Conservation (phyloP, 179 eudicot species). For the Beta corolliflora region DNA sequence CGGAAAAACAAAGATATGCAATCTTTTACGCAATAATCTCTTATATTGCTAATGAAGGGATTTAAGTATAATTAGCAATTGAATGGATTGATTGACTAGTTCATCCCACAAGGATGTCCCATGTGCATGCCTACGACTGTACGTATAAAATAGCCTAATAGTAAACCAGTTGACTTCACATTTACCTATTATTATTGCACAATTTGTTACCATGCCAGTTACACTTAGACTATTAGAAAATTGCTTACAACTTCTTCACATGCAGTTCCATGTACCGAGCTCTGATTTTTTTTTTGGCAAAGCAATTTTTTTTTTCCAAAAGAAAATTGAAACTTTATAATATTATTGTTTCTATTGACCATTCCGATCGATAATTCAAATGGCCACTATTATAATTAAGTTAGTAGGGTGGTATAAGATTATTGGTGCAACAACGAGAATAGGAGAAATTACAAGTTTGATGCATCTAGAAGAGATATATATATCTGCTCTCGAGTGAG, state of each 20-base stretch:
- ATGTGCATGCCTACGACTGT: slow-evolving; percentile 12
- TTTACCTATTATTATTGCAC: background rate
- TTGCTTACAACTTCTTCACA: background rate
- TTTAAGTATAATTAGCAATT: background rate
- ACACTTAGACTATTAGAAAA: background rate
- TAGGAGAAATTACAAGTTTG: too few species aligned
- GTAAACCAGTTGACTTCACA: background rate
- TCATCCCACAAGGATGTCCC: background rate
- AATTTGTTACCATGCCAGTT: slow-evolving; percentile 11
- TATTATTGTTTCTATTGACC: too few species aligned
- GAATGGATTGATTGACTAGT: slow-evolving; percentile 7
- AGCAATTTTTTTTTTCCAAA: too few species aligned
- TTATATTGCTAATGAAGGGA: background rate
- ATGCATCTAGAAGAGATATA: too few species aligned
- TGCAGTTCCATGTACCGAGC: background rate
- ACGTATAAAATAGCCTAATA: background rate
- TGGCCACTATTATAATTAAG: too few species aligned
- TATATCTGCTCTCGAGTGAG: too few species aligned
- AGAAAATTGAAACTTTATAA: too few species aligned
- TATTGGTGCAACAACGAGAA: too few species aligned
- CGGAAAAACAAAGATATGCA: slow-evolving; percentile 1
- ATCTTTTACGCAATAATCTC: background rate
- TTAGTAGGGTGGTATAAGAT: too few species aligned
- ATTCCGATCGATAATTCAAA: too few species aligned
- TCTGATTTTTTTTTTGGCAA: too few species aligned